phyloP scores from a whole-genome alignment of 192 early-diverging fungal species.

The Jimgerdemannia lactiflua region DNA sequence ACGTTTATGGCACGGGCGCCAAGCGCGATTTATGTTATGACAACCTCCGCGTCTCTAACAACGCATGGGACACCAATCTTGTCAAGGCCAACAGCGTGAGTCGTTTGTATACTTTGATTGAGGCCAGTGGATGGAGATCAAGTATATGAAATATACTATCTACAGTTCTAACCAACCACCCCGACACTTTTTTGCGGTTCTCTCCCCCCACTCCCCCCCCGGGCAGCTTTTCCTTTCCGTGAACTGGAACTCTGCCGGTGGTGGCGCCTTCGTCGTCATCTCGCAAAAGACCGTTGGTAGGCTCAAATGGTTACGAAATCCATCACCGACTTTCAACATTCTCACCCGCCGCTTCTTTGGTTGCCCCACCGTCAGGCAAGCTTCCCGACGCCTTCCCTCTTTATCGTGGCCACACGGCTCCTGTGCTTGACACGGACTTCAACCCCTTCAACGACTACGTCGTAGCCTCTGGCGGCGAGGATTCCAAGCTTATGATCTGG shows the following conservation, averaged over 20 bases:
- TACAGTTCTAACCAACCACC: background rate
- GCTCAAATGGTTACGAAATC: constrained; percentile 1
- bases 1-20: constrained; percentile 87
- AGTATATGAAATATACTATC: background rate
- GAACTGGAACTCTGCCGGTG: constrained; percentile 83
- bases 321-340: background rate
- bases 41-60: constrained; percentile 84
- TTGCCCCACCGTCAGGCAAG: constrained; percentile 63
- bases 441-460: constrained; percentile 98
- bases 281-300: constrained; percentile 66
- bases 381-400: constrained; percentile 83
- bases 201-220: background rate
- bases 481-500: constrained; percentile 94
- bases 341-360: background rate
- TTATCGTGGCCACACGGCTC: constrained; percentile 89
- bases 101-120: constrained; percentile 4
- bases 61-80: constrained; percentile 98
- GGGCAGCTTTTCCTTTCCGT: constrained; percentile 64
- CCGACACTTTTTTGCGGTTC: background rate
- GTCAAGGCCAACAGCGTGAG: constrained; percentile 90
- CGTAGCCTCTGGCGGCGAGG: constrained; percentile 85
- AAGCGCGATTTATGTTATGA: constrained; percentile 94
- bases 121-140: background rate
- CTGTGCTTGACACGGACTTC: constrained; percentile 97
- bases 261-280: constrained; percentile 97